phyloP scores from a whole-genome alignment of 805 yeast species.

The Cyberlindnera euphorbiae region DNA sequence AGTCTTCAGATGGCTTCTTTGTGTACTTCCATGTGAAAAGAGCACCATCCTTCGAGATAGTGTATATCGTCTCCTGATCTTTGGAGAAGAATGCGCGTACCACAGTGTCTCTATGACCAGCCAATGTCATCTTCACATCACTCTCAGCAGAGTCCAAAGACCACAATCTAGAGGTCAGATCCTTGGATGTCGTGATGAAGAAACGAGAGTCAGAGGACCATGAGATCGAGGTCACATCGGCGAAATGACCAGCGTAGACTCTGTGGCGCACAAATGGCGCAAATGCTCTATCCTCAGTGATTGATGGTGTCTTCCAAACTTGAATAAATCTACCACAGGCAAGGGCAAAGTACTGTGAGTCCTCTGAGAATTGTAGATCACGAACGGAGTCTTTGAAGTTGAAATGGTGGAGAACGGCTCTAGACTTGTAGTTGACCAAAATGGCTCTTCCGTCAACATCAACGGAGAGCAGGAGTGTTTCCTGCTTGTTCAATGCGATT shows the following conservation, averaged over 20 bases:
- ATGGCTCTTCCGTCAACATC: conserved; percentile 94
- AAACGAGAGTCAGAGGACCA: conserved; percentile 94
- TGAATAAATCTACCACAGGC: conserved; percentile 81
- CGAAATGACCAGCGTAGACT: conserved; percentile 88
- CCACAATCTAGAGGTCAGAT: conserved; percentile 81
- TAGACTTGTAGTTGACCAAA: conserved; percentile 74
- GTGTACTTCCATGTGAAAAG: conserved; percentile 87
- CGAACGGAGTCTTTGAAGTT: conserved; percentile 78
- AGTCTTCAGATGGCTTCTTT: conserved; percentile 43
- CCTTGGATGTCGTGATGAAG: conserved; percentile 80
- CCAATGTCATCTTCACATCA: conserved; percentile 76
- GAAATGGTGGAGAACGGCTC: conserved; percentile 89
- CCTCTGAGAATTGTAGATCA: conserved; percentile 80
- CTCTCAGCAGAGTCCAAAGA: conserved; percentile 68
- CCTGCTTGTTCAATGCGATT: conserved; percentile 79
- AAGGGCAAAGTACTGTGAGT: conserved; percentile 82
- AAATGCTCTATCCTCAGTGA: conserved; percentile 81
- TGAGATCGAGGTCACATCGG: conserved; percentile 67
- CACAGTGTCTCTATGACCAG: conserved; percentile 91
- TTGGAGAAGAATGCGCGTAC: conserved; percentile 80
- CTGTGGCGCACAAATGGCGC: conserved; percentile 93
- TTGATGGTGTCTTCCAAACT: conserved; percentile 88
- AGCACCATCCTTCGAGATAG: conserved; percentile 93
- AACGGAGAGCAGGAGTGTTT: conserved; percentile 72
- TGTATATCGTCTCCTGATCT: conserved; percentile 87